These are phyloP conservation scores for Elongisporangium undulatum DNA, from an alignment of 352 stramenopile species.

Conservation along the genomic window DNA sequence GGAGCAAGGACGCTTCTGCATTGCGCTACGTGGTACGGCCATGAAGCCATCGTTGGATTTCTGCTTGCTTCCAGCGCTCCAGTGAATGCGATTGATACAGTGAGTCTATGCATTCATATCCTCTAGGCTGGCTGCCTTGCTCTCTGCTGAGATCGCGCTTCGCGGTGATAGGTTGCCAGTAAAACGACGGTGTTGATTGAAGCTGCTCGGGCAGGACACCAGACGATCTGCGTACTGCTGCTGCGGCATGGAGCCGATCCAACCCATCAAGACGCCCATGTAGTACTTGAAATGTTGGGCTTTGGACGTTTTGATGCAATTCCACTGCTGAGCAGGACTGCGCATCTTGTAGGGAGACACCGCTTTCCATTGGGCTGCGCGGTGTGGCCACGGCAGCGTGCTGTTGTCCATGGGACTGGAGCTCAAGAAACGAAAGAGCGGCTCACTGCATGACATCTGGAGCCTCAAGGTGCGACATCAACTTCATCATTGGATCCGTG, in stretches of 20 bases:
- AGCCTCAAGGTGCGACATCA: constrained; percentile 1
- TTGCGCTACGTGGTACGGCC: constrained; percentile 47
- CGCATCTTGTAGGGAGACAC: constrained; percentile 47
- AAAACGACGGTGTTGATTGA: constrained; percentile 58
- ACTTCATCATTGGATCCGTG: neutral
- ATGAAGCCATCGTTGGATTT: constrained; percentile 18
- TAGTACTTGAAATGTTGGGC: constrained; percentile 13
- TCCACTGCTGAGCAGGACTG: neutral
- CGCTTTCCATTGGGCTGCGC: constrained; percentile 62
- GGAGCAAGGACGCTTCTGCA: constrained; percentile 63
- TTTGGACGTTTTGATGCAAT: neutral
- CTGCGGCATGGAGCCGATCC: constrained; percentile 38
- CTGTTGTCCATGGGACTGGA: constrained; percentile 41
- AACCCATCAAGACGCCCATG: constrained; percentile 34
- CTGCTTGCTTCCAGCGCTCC: constrained; percentile 39
- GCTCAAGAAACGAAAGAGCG: constrained; percentile 21
- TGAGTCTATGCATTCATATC: constrained; percentile 8
- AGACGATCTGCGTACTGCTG: constrained; percentile 37
- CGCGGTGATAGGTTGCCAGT: constrained; percentile 24
- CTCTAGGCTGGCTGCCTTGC: neutral
- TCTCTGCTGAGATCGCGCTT: neutral
- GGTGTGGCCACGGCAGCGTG: constrained; percentile 43
- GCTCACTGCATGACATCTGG: constrained; percentile 29
- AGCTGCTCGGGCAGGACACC: constrained; percentile 47
- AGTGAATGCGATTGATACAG: constrained; percentile 52